Conservation (phyloP, 2,329 filamentous ascomycete genomes). For the Teratosphaeriaceae sp. region DNA sequence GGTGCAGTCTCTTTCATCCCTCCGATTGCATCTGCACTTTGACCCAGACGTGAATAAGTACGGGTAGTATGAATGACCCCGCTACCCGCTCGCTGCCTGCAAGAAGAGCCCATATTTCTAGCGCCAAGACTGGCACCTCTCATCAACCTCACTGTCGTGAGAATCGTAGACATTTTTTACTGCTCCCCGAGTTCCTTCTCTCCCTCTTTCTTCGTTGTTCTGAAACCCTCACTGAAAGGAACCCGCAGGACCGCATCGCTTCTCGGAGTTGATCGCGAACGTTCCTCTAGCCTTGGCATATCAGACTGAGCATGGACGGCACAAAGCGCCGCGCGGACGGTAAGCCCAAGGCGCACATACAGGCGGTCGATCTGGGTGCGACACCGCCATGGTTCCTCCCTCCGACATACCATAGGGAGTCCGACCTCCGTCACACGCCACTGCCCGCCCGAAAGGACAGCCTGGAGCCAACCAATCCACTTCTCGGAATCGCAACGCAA, state of each 20-base stretch:
- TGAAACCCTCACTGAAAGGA: too few species aligned
- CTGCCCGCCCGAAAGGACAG: background rate
- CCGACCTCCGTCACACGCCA: conserved; percentile 6
- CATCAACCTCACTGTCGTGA: background rate
- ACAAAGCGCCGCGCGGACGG: conserved; percentile 5
- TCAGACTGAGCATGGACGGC: conserved; percentile 1
- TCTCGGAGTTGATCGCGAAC: background rate
- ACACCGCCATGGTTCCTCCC: conserved; percentile 5
- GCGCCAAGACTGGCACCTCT: background rate
- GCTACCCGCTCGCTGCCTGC: background rate
- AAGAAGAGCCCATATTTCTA: background rate
- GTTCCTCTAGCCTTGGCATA: background rate
- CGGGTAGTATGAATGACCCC: too few species aligned
- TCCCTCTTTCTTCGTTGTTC: too few species aligned
- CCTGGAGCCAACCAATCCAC: background rate
- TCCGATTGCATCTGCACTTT: background rate
- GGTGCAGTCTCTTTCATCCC: too few species aligned
- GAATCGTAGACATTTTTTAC: too few species aligned
- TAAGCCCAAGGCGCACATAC: background rate
- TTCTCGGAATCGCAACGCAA: background rate
- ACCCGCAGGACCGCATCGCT: background rate
- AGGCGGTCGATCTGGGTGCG: conserved; percentile 1
- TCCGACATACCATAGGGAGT: conserved; percentile 7
- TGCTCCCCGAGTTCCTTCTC: background rate
- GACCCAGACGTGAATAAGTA: too few species aligned